Base-by-base conservation (phyloP, 2,329 filamentous ascomycete species). In the Sporothrix pallida region DNA sequence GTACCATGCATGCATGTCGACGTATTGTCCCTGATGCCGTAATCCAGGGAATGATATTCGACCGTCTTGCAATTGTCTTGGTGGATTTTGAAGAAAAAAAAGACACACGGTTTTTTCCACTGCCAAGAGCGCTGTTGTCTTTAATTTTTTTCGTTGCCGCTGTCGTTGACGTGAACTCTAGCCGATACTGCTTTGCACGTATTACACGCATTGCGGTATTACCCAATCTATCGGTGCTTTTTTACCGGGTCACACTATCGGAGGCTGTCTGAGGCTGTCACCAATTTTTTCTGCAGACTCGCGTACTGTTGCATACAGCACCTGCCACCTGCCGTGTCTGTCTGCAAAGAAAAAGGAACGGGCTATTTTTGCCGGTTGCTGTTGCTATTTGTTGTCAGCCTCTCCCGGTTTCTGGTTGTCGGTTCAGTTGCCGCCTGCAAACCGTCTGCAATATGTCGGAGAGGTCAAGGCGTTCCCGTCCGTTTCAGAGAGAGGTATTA, bases 281-380 rank as follows among this genome's bases (percentile, higher is more conserved):
- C 31, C 31, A 54, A 17, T 9, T 9, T 10, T 10, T 44, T 42
- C 58, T 63, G 58, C 12, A 13, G n/a, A 13, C 58, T 63, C 58
- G 26, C 58, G 5, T 62, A 31, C 26, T 37, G 58, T 5, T 62
- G 26, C 58, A 42, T 2, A 37, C 58, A 31, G 58, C 26, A 62
- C 26, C 15, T n/a, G 23, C 4, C 56, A 12, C 17, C 2, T 23
- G n/a, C 52, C 20, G 52, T 37, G 23, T 20, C 15, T 56, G 52
- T n/a, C 23, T 26, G 23, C 23, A 26, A 20, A 58, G 58, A n/a
- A 44, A 63, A n/a, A 12, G 58, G 26, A 17, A 17, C 58, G 26
- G 58, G 58, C 26, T 63, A 63, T 31, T 44, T 63, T 42, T 44
- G 31, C 37, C 31, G 58, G 58, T 63, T 63, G 58, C 58, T 26